phyloP scores from a whole-genome alignment of 768 basidiomycete species.

The Amylocystis lapponica region DNA sequence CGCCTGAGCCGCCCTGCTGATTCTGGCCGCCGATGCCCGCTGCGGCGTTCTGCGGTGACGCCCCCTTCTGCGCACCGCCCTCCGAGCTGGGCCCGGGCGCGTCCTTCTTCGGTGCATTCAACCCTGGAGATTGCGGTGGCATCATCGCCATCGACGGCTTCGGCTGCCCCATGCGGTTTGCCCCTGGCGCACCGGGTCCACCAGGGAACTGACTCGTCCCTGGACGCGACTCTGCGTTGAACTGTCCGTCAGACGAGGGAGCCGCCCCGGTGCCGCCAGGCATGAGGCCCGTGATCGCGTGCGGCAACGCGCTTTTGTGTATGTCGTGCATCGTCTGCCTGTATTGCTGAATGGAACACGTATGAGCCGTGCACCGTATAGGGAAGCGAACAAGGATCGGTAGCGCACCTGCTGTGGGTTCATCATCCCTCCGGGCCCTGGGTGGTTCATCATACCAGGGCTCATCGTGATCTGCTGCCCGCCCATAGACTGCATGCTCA shows the following conservation, averaged over 20 bases:
- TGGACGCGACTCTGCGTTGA: conserved; percentile 27
- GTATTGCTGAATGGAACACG: conserved; percentile 25
- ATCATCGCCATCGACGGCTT: conserved; percentile 39
- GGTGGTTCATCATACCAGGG: conserved; percentile 35
- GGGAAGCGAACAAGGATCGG: not conserved
- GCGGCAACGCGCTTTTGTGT: conserved; percentile 27
- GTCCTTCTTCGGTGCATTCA: conserved; percentile 19
- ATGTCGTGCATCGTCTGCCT: conserved; percentile 32
- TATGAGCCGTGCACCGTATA: not conserved
- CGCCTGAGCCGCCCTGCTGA: conserved; percentile 3
- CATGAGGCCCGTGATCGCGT: conserved; percentile 15
- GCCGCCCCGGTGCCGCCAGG: conserved; percentile 39
- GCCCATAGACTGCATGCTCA: conserved; percentile 29
- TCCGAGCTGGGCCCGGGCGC: conserved; percentile 11
- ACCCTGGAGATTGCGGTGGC: conserved; percentile 50
- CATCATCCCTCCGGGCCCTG: conserved; percentile 29
- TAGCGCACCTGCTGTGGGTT: conserved; percentile 17
- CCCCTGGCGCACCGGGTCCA: conserved; percentile 28
- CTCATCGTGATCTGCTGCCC: conserved; percentile 30
- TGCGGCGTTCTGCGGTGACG: conserved; percentile 19
- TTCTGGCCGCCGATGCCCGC: conserved; percentile 14
- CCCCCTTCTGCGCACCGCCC: conserved; percentile 18
- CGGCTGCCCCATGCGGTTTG: conserved; percentile 24
- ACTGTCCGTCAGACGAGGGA: conserved; percentile 36
- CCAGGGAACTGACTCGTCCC: conserved; percentile 27